These are phyloP conservation scores for Maudiozyma turicensis DNA, from an alignment of 805 yeast species.

Conservation along the genomic window DNA sequence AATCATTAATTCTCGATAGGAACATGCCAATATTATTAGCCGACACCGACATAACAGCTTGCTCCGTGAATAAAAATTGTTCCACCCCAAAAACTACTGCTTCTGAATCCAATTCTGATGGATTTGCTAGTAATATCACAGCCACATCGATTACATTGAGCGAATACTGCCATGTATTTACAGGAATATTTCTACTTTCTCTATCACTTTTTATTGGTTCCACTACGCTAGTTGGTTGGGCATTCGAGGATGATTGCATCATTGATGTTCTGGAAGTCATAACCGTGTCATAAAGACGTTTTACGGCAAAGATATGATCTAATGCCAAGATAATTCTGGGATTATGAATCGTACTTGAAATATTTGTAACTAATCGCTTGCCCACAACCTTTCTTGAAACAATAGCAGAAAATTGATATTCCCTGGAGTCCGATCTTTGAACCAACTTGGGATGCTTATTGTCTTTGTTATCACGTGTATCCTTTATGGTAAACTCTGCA, in stretches of 20 bases:
- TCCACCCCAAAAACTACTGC: slow-evolving; percentile 87
- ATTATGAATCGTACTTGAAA: slow-evolving; percentile 60
- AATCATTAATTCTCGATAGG: slow-evolving; percentile 61
- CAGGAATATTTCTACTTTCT: background rate
- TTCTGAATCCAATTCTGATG: slow-evolving; percentile 57
- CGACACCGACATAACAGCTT: slow-evolving; percentile 54
- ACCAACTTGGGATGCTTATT: slow-evolving; percentile 75
- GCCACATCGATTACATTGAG: slow-evolving; percentile 71
- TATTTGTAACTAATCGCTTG: slow-evolving; percentile 35
- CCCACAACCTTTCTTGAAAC: slow-evolving; percentile 36
- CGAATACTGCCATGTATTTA: slow-evolving; percentile 36
- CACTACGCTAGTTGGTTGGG: background rate
- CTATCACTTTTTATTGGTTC: background rate
- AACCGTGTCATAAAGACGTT: slow-evolving; percentile 22
- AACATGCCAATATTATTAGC: slow-evolving; percentile 82
- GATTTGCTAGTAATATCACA: slow-evolving; percentile 70
- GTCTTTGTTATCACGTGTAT: slow-evolving; percentile 49
- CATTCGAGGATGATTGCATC: slow-evolving; percentile 1
- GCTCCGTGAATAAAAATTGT: slow-evolving; percentile 62
- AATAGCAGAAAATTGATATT: slow-evolving; percentile 61
- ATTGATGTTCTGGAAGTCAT: slow-evolving; percentile 6
- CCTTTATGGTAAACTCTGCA: slow-evolving; percentile 68
- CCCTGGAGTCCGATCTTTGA: slow-evolving; percentile 54
- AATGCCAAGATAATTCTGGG: slow-evolving; percentile 76
- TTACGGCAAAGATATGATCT: slow-evolving; percentile 75